Evolutionary conservation across 306 rosid genomes (phyloP), one percentile per base, ranked within the genome.

Genomic region (Prunus armeniaca): DNA sequence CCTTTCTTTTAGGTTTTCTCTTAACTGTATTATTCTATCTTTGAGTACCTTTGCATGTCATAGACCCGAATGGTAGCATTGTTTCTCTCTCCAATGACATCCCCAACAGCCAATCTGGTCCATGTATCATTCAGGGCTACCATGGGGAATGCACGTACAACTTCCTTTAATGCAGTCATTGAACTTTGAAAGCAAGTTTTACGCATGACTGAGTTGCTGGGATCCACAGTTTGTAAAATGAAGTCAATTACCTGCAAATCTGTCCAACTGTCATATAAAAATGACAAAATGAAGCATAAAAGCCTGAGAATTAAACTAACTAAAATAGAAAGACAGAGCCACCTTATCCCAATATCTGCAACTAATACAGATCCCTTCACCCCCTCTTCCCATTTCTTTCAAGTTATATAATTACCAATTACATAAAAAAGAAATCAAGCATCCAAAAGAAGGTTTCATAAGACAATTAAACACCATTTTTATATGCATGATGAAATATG

Each of bases 71-170:
- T 92, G 85, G 82, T 89, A 76, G 96, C 82, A 62, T 77, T 89
- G 69, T 80, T 87, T 73, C 75, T 74, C 86, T 92, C 98, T 80
- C 90, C 93, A 77, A 95, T 77, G 78, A 88, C 96, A 79, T 95
- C 98, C 72, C 98, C 98, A 75, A 92, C 91, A 30, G 98, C 98
- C 82, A 95, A 84, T 84, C 85, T 92, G 76, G 97, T 90, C 96
- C 98, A 92, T 54, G 96, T 74, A 77, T 89, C 96, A 83, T 89
- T 95, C 76, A 95, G 78, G 67, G 97, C 88, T 75, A 88, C 97
- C 98, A 95, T 92, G 22, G 98, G 98, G 80, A 90, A 95, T 70
- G 82, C 88, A 61, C 85, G 96, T 41, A 81, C 93, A 78, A 95
- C 89, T 85, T 95, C 98, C 84, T 83, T 95, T 50, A 95, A 77